phyloP scores from a whole-genome alignment of 331 rosid species.

The Quercus tomentella region DNA sequence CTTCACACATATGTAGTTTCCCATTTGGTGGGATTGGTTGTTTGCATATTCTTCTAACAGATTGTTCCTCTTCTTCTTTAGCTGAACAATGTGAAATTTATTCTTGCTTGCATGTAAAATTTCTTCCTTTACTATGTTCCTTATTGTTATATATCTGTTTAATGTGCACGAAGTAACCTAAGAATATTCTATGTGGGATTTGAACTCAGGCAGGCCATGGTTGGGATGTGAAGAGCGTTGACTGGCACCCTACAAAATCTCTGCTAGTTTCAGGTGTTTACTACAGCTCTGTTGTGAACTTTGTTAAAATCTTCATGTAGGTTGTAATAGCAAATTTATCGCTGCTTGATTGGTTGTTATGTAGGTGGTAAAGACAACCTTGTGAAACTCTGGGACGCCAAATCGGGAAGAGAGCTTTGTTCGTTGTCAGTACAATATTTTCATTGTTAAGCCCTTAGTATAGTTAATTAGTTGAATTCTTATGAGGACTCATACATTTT shows the following conservation, averaged over 20 bases:
- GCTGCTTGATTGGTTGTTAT: constrained; percentile 16
- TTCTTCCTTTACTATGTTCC: neutral
- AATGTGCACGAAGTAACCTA: constrained; percentile 35
- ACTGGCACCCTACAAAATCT: constrained; percentile 98
- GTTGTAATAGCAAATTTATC: constrained; percentile 6
- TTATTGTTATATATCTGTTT: neutral
- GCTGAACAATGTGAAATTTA: neutral
- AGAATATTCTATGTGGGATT: constrained; percentile 45
- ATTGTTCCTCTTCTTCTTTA: neutral
- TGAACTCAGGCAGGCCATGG: constrained; percentile 99
- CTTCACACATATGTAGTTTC: too few species aligned
- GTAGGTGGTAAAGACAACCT: constrained; percentile 96
- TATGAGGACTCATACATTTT: constrained; percentile 13
- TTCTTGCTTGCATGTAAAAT: constrained; percentile 8
- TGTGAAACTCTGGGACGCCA: constrained; percentile 98
- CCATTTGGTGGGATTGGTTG: too few species aligned
- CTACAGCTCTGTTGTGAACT: constrained; percentile 17
- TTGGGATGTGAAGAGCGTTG: constrained; percentile 99
- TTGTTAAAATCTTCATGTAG: constrained; percentile 9
- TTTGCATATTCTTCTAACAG: too few species aligned
- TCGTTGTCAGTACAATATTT: constrained; percentile 69
- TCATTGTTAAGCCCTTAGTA: constrained; percentile 4
- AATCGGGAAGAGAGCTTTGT: constrained; percentile 83
- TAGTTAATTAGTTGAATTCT: constrained; percentile 14
- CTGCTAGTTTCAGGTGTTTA: constrained; percentile 83